Evolutionary conservation across 2,329 filamentous ascomycete genomes (phyloP).

Genomic region (Elsinoe batatas): DNA sequence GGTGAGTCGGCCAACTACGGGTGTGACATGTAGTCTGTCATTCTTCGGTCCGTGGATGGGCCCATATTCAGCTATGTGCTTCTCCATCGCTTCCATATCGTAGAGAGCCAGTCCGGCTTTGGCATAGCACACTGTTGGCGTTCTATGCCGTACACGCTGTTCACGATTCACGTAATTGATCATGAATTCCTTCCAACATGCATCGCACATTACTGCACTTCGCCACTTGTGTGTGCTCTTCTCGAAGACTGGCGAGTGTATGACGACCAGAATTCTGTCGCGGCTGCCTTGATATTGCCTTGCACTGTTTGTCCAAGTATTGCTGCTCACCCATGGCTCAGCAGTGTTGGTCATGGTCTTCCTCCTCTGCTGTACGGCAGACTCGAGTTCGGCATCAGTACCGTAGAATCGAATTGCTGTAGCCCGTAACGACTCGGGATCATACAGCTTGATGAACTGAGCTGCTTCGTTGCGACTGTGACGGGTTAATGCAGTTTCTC

Average conservation of each 20-base stretch:
- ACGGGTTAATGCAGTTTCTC: neutral
- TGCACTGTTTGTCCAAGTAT: neutral
- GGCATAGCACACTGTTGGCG: neutral
- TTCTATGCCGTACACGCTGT: neutral
- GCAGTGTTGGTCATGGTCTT: neutral
- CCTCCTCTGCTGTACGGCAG: no score
- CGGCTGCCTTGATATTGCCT: neutral
- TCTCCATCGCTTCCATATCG: neutral
- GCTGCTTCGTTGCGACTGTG: neutral
- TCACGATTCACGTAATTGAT: neutral
- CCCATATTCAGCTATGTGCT: neutral
- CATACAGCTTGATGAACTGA: neutral
- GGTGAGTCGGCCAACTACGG: neutral
- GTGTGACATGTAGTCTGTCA: neutral
- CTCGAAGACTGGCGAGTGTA: neutral
- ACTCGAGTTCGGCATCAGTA: neutral
- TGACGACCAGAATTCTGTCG: neutral
- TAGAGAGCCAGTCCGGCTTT: neutral
- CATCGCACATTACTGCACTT: neutral
- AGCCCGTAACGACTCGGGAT: neutral
- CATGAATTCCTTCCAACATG: neutral
- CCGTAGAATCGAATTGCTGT: neutral
- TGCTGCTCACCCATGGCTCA: neutral
- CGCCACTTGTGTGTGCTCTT: neutral
- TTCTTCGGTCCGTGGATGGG: neutral